phyloP scores from a whole-genome alignment of 768 basidiomycete species.

The Pulveroboletus sp. region DNA sequence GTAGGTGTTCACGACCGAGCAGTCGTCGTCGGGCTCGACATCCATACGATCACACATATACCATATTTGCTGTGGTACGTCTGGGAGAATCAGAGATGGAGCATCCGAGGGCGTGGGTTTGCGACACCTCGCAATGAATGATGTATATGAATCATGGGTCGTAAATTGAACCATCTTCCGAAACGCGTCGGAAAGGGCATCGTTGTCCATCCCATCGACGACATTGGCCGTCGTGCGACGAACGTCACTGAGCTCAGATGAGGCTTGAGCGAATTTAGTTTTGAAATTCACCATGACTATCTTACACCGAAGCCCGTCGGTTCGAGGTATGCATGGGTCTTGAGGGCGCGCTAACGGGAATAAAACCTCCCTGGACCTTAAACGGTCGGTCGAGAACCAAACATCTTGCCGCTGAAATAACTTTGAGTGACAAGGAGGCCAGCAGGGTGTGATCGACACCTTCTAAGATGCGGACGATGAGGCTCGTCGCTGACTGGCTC shows the following conservation, averaged over 20 bases:
- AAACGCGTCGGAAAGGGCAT: constrained; percentile 5
- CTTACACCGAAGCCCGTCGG: too few species aligned
- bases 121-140: constrained; percentile 9
- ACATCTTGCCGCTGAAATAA: too few species aligned
- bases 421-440: too few species aligned
- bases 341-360: too few species aligned
- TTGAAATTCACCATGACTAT: constrained; percentile 2
- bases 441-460: too few species aligned
- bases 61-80: constrained; percentile 5
- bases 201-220: not conserved
- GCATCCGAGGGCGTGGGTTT: too few species aligned
- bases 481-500: too few species aligned
- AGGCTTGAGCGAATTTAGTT: not conserved
- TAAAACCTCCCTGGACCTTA: too few species aligned
- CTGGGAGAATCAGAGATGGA: not conserved
- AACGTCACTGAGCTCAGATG: constrained; percentile 2
- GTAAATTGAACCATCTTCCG: constrained; percentile 9
- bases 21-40: not conserved
- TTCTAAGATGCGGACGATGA: too few species aligned
- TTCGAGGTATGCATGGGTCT: too few species aligned
- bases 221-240: not conserved
- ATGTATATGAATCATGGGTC: constrained; percentile 13
- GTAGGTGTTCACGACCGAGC: not conserved
- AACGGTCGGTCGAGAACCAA: too few species aligned
- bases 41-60: not conserved